Evolutionary conservation across 2,329 filamentous ascomycete species (phyloP), one percentile per base, ranked within the genome.

Genomic region (Ramularia collo-cygni): DNA sequence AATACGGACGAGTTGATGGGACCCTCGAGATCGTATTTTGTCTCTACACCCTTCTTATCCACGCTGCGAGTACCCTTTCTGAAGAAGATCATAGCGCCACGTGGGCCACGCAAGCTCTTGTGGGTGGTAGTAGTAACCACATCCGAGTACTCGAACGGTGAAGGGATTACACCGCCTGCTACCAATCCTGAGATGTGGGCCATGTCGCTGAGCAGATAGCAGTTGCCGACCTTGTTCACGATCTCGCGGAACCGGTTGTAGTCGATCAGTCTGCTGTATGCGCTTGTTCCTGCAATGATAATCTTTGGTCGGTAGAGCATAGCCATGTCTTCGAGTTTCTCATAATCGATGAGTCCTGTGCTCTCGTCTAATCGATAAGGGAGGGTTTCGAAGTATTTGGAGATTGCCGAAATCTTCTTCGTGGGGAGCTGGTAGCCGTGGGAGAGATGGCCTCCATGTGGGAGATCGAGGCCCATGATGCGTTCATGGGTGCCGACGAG

Each of bases 11-110:
- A 89, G 74, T 98, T 98, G 75, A 98, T 98, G 41, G 88, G 85
- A 56, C 81, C 79, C 74, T 98, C 92, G 26, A 98, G 79, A 60
- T 98, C 88, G 65, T 95, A 98, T 73, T 90, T 78, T 71, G 95
- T 90, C 60, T 87, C 88, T 46, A 83, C 81, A 77, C 95, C 95
- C 68, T 84, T 72, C 63, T 96, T 86, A 38, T 83, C 83, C 59
- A 52, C 92, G 83, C 83, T 87, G 60, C 90, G 85, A 47, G 95
- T 81, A 50, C 92, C 92, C 75, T 94, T 95, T 68, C 92, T 86
- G 81, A 89, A 98, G 79, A 98, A 98, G 72, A 98, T 98, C 92
- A 98, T 98, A 63, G 92, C 92, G 61, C 92, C 92, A 65, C 92
- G 87, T 44, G 92, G 92, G 44, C 92, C 92, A 68, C 92, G 88